These are phyloP conservation scores for Malus fusca DNA, from an alignment of 306 rosid genomes.

Conservation along the genomic window DNA sequence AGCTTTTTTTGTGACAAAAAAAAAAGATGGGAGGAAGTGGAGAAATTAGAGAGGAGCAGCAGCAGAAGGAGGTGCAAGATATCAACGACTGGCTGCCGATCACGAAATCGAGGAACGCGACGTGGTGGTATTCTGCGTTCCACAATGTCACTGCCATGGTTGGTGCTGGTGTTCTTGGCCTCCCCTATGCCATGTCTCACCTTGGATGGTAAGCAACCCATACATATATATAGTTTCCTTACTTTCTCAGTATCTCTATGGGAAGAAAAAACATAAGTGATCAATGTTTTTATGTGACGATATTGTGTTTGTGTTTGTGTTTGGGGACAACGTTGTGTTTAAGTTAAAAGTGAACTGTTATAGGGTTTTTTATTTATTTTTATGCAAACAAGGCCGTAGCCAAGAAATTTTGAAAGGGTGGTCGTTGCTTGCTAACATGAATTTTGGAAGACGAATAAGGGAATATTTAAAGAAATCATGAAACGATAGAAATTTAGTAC, in stretches of 20 bases:
- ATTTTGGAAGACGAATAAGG: background rate
- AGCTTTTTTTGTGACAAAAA: background rate
- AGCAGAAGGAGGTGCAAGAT: slow-evolving; percentile 8
- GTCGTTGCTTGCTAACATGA: background rate
- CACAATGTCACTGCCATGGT: slow-evolving; percentile 47
- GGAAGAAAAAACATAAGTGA: background rate
- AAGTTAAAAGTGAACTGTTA: too few relatives aligned
- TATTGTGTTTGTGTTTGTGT: background rate
- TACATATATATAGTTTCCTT: background rate
- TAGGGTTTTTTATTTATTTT: too few relatives aligned
- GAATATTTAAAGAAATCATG: background rate
- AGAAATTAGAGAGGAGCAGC: background rate
- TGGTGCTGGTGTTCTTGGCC: slow-evolving; percentile 44
- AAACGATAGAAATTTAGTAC: too few relatives aligned
- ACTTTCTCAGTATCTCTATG: background rate
- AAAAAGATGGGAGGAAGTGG: background rate
- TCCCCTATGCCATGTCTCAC: slow-evolving; percentile 38
- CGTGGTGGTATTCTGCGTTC: slow-evolving; percentile 36
- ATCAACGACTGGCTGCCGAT: slow-evolving; percentile 35
- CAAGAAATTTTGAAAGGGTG: background rate
- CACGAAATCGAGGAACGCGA: slow-evolving; percentile 22
- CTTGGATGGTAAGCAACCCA: slow-evolving; percentile 32
- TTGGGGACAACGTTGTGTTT: background rate
- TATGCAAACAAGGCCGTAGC: too few relatives aligned
- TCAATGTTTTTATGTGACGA: background rate